phyloP scores from a whole-genome alignment of 768 basidiomycete genomes.

The Tulasnella sp. region DNA sequence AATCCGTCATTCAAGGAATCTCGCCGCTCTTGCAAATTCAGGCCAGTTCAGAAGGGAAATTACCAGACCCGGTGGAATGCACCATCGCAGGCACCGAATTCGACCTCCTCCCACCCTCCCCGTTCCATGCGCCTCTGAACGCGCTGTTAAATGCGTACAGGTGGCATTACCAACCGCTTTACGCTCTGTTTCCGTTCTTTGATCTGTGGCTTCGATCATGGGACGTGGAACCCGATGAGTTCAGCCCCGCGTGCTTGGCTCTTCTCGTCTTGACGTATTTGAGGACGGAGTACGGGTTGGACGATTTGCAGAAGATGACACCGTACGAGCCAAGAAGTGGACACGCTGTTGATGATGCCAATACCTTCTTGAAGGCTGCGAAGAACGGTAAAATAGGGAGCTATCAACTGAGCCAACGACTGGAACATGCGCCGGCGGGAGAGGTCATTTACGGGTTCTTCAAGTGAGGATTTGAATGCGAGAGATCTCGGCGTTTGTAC shows the following conservation, averaged over 20 bases:
- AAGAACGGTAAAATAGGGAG: not conserved
- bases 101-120: not conserved
- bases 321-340: not conserved
- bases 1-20: not conserved
- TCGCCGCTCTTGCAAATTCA: not conserved
- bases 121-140: not conserved
- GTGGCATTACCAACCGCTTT: not conserved
- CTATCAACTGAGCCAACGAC: not conserved
- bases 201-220: slow-evolving; percentile 17
- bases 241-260: slow-evolving; percentile 20
- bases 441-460: not conserved
- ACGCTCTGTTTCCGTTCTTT: not conserved
- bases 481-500: too few species aligned
- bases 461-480: too few species aligned
- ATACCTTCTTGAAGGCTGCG: not conserved
- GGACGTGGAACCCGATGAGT: slow-evolving; percentile 3
- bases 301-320: not conserved
- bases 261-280: slow-evolving; percentile 23
- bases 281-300: not conserved
- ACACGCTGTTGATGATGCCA: not conserved
- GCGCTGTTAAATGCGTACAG: not conserved
- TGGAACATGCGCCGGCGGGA: not conserved
- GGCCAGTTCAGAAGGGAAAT: not conserved
- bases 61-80: not conserved
- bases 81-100: not conserved